A percentile compares a stretch with the other conserved stretches of the same genome.
Evolutionary conservation across 441 rosid species (phyloP).

Genomic region (Pelargonium fulgidum): DNA sequence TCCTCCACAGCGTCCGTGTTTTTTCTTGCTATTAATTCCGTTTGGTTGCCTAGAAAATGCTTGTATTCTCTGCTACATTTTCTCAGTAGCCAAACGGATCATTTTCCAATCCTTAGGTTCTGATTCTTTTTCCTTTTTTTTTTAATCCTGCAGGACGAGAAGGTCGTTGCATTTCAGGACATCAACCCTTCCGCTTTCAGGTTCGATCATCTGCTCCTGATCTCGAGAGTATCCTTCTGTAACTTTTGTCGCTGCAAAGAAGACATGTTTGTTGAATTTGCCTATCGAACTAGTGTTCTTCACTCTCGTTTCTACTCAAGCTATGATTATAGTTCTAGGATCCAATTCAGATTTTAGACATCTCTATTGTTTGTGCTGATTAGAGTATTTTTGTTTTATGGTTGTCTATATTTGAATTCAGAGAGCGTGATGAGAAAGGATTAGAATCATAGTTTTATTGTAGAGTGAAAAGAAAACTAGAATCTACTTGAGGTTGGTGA

Average conservation of each 20-base stretch:
- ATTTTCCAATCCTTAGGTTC: not conserved
- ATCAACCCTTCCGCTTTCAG: constrained; percentile 81
- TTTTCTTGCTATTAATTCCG: not conserved
- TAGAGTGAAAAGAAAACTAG: not conserved
- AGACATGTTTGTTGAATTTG: not conserved
- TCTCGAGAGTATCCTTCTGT: not conserved
- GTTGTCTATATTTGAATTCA: not conserved
- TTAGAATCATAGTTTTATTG: not conserved
- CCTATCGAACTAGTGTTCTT: not conserved
- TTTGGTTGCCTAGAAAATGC: constrained; percentile 17
- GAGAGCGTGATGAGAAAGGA: not conserved
- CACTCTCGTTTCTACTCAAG: not conserved
- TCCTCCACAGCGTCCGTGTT: constrained; percentile 57
- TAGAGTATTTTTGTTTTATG: not conserved
- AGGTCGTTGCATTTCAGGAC: constrained; percentile 78
- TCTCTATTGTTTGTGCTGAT: not conserved
- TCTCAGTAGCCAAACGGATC: constrained; percentile 17
- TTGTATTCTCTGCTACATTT: constrained; percentile 7
- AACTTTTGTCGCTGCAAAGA: not conserved
- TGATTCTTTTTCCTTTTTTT: constrained; percentile 7
- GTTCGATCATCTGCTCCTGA: constrained; percentile 25
- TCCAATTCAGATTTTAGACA: not conserved
- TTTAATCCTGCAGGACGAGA: constrained; percentile 51
- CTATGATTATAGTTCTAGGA: not conserved
- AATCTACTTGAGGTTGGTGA: not conserved